Evolutionary conservation across 1,284 basidiomycete species (phyloP), one percentile per base, ranked within the genome.

Genomic region (Paramarasmius palmivorus): DNA sequence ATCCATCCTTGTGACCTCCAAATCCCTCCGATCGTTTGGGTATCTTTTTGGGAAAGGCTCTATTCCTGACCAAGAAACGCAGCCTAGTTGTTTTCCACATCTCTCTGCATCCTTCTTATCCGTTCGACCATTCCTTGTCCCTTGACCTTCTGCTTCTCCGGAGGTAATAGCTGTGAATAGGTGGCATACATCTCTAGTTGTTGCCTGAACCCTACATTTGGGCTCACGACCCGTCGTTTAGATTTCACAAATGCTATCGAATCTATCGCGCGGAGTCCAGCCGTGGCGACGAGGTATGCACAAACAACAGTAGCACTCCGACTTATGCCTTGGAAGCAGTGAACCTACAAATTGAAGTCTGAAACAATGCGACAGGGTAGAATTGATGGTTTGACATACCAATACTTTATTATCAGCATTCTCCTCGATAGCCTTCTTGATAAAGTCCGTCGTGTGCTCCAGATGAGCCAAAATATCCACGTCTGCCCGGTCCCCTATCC

Each of bases 301-400:
- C 89, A 86, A 10, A 93, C 88, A 52, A 94, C 81, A 12, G 87
- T 91, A 6, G 91, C 84, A 62, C 86, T 89, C 46, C 92, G 80
- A 65, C 87, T 91, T 56, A 93, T 79, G 50, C 93, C 92, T 65
- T 90, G 86, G 50, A 86, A 76, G 69, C 93, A 95, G 69, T 95
- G 92, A 9, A 84, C 79, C 82, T 83, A 39, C 25, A 15, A 14
- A 20, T 36, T 49, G 45, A 57, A 35, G 19, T 20, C n/a, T 9
- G 42, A 41, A 8, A 17, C 37, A 22, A 48, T 19, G 23, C 70
- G 52, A 78, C 70, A 47, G 65, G 64, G 37, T 63, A 60, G 36
- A 32, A 12, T 32, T 32, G 29, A 32, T 10, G 25, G 29, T 23
- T 25, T 26, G 8, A 68, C 79, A 56, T 61, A 90, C 88, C 58